Evolutionary conservation across 140 eudicot genomes (phyloP), one percentile per base, ranked within the genome.

Genomic region (Stevia rebaudiana): DNA sequence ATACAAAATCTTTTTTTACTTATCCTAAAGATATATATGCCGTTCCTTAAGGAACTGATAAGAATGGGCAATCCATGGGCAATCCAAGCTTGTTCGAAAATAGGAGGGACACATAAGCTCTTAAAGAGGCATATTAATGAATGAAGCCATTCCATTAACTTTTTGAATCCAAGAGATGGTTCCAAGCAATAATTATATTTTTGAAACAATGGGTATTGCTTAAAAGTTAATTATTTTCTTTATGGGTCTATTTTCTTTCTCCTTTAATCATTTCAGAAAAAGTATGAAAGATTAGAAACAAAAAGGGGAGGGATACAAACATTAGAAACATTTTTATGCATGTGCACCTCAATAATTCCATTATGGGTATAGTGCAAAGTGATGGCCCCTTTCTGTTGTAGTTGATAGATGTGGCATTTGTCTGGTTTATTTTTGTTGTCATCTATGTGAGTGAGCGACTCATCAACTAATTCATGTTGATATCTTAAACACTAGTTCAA

Each of bases 321-420:
- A 70, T 69, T 69, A 70, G 74, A 65, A 74, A 74, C 79, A 74
- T 68, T 47, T 67, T 52, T 43, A 54, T 67, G 79, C 85, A 80
- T 80, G 85, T 76, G 85, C 78, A 69, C 71, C 64, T 81, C 86
- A 81, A 81, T 81, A 68, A 81, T 81, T 81, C 71, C 74, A 73
- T 57, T 80, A 81, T 77, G 86, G 83, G 86, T 67, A 55, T 68
- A 62, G 79, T 55, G 81, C 71, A 77, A 81, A 76, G 82, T 63
- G 69, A 81, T 81, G 82, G 80, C 76, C 86, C 82, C 86, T 74
- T 67, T 80, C 51, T 50, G 81, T 81, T 81, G 69, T 74, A 69
- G 74, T 69, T 81, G 82, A 73, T 81, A 68, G 74, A 77, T 77
- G 80, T 72, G 69, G 75, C 77, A 43, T 73, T 81, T 77, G 86